Conservation (phyloP, 805 yeast species). For the Sporopachydermia lactativora region DNA sequence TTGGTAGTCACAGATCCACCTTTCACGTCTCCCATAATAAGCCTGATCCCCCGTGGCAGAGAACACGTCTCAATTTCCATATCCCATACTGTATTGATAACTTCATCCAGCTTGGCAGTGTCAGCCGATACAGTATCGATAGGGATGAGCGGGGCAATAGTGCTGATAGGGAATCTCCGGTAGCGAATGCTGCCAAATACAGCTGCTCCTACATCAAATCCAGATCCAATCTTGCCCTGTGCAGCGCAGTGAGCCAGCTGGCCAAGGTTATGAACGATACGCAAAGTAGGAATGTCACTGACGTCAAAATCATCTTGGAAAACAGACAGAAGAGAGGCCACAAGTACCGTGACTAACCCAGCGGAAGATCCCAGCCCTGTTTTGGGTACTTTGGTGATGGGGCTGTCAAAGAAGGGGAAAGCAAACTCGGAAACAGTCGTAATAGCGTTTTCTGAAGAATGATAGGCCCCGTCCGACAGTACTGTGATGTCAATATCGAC, state of each 20-base stretch:
- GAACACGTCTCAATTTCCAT: slow-evolving; percentile 38
- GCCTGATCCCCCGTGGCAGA: slow-evolving; percentile 52
- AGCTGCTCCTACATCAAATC: slow-evolving; percentile 95
- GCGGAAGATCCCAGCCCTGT: slow-evolving; percentile 97
- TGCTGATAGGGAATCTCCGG: slow-evolving; percentile 51
- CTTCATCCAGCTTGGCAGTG: slow-evolving; percentile 5
- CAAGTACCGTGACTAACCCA: slow-evolving; percentile 71
- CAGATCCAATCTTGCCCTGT: slow-evolving; percentile 91
- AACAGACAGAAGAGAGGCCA: slow-evolving; percentile 48
- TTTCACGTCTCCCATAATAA: slow-evolving; percentile 86
- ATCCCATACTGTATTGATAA: slow-evolving; percentile 36
- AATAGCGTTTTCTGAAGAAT: slow-evolving; percentile 38
- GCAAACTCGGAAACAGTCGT: slow-evolving; percentile 22
- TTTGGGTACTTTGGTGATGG: slow-evolving; percentile 67
- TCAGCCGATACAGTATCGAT: slow-evolving; percentile 17
- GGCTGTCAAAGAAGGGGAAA: slow-evolving; percentile 45
- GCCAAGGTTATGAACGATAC: slow-evolving; percentile 62
- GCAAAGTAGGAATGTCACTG: slow-evolving; percentile 12
- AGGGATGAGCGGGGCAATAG: slow-evolving; percentile 27
- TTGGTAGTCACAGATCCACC: slow-evolving; percentile 94
- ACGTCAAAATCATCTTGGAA: slow-evolving; percentile 24
- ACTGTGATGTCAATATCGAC: slow-evolving; percentile 37
- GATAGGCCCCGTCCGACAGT: slow-evolving; percentile 81
- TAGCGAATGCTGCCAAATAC: slow-evolving; percentile 81
- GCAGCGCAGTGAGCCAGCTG: slow-evolving; percentile 90